Percentiles rank a stretch among this genome's conserved stretches.
Conservation (phyloP, 2,329 filamentous ascomycete species). For the Annulohypoxylon truncatum region DNA sequence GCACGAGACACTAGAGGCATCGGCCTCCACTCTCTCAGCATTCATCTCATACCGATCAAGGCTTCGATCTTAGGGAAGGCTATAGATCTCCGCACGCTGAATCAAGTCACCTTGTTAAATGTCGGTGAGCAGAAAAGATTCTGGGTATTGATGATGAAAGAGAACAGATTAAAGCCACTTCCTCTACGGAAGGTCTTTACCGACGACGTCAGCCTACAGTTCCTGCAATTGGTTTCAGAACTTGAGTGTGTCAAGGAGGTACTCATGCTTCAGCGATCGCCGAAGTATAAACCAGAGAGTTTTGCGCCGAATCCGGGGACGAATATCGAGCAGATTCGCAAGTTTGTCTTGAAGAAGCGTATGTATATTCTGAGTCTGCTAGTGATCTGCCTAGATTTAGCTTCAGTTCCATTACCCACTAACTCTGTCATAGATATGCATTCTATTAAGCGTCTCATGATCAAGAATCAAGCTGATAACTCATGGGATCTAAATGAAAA, state of each 20-base stretch:
- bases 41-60: constrained; percentile 71
- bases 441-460: constrained; percentile 67
- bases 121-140: constrained; percentile 71
- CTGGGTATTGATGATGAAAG: constrained; percentile 67
- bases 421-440: constrained; percentile 53
- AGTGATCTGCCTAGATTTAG: neutral
- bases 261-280: constrained; percentile 66
- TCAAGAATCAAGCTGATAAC: constrained; percentile 65
- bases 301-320: constrained; percentile 63
- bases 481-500: constrained; percentile 70
- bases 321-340: constrained; percentile 68
- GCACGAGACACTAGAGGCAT: constrained; percentile 68
- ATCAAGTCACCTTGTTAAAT: constrained; percentile 69
- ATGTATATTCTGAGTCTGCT: constrained; percentile 1
- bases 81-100: constrained; percentile 68
- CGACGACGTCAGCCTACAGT: constrained; percentile 68
- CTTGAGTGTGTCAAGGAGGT: constrained; percentile 67
- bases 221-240: constrained; percentile 65
- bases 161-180: constrained; percentile 64
- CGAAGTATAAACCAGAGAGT: constrained; percentile 64
- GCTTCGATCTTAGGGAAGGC: constrained; percentile 66
- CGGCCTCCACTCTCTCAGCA: constrained; percentile 63
- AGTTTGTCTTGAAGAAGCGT: constrained; percentile 66
- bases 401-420: neutral
- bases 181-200: constrained; percentile 70